Evolutionary conservation across 257 asterid species (phyloP).

Genomic region (Capsicum pubescens): DNA sequence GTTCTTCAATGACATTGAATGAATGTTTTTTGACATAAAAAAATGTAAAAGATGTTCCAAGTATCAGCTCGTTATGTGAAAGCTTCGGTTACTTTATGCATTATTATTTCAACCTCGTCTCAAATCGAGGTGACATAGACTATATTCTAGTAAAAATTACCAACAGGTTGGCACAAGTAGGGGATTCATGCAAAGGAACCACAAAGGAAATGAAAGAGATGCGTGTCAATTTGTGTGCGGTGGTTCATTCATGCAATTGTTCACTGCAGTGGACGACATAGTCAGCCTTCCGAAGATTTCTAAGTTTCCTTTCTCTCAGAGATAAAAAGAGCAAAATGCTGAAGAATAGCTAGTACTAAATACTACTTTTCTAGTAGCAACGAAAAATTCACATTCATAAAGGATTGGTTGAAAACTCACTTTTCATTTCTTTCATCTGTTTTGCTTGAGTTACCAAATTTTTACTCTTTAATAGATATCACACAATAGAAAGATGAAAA

Average conservation of each 20-base stretch:
- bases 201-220: not conserved
- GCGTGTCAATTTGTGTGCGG: not conserved
- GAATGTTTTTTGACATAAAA: too few species aligned
- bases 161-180: not conserved
- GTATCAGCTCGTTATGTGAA: not conserved
- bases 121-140: not conserved
- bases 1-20: too few species aligned
- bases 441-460: too few species aligned
- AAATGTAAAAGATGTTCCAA: not conserved
- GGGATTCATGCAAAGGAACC: not conserved
- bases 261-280: not conserved
- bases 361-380: not conserved
- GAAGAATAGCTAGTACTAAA: not conserved
- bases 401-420: not conserved
- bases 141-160: not conserved
- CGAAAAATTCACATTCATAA: not conserved
- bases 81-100: not conserved
- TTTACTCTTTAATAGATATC: too few species aligned
- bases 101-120: not conserved
- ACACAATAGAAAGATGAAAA: too few species aligned
- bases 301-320: not conserved
- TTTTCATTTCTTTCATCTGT: too few species aligned
- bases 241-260: not conserved
- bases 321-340: not conserved
- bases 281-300: not conserved